Evolutionary conservation across 768 basidiomycete genomes (phyloP).

Genomic region (Naganishia randhawae): DNA sequence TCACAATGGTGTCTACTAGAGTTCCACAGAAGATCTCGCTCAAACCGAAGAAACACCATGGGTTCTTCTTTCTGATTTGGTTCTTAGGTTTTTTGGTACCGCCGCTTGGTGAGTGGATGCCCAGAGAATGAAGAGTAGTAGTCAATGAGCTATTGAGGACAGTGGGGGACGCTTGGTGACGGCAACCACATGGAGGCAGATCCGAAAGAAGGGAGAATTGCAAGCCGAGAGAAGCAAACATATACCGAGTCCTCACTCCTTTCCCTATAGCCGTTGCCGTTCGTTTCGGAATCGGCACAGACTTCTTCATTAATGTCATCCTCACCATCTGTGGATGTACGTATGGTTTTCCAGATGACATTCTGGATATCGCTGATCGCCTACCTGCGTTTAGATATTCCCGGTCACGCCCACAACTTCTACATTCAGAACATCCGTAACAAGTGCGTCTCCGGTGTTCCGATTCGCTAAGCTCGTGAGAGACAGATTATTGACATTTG

Average conservation of each 20-base stretch:
- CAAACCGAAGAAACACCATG: constrained; percentile 72
- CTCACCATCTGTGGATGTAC: constrained; percentile 81
- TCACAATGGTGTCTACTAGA: neutral
- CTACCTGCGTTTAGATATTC: constrained; percentile 34
- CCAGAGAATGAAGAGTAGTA: no score
- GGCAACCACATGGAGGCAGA: no score
- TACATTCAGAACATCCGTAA: constrained; percentile 79
- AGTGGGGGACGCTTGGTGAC: no score
- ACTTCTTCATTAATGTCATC: constrained; percentile 86
- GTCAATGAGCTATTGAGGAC: no score
- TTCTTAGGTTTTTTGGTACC: constrained; percentile 86
- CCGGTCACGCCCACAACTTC: constrained; percentile 79
- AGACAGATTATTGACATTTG: neutral
- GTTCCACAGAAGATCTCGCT: constrained; percentile 58
- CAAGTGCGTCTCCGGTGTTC: constrained; percentile 54
- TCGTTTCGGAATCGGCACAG: constrained; percentile 81
- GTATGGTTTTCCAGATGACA: constrained; percentile 24
- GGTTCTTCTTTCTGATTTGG: constrained; percentile 74
- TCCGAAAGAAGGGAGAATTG: neutral
- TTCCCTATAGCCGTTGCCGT: constrained; percentile 76
- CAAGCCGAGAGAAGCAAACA: neutral
- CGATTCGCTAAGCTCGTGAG: neutral
- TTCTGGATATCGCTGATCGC: neutral
- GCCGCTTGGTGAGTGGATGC: constrained; percentile 67
- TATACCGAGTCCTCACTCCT: neutral